Evolutionary conservation across 2,329 filamentous ascomycete species (phyloP).

Genomic region (Trichoderma sp.): DNA sequence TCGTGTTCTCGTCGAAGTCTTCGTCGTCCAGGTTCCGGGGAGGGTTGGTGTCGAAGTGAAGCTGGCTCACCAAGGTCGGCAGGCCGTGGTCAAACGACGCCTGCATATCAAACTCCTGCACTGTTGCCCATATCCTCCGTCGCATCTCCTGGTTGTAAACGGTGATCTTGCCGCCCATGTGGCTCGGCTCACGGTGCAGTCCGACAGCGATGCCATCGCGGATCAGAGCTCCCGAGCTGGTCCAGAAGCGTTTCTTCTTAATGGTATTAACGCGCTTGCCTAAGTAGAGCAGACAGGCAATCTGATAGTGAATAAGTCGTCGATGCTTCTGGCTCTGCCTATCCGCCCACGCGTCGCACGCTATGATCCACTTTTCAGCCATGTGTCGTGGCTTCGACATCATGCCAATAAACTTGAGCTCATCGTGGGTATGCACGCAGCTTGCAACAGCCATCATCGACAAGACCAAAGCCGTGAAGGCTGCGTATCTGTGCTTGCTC

Average conservation of each 20-base stretch:
- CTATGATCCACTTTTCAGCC: slow-evolving; percentile 55
- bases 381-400: slow-evolving; percentile 55
- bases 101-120: slow-evolving; percentile 61
- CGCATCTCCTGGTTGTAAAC: slow-evolving; percentile 62
- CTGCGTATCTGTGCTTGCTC: slow-evolving; percentile 44
- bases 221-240: slow-evolving; percentile 52
- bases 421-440: slow-evolving; percentile 52
- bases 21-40: slow-evolving; percentile 58
- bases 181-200: slow-evolving; percentile 57
- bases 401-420: slow-evolving; percentile 55
- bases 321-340: slow-evolving; percentile 61
- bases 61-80: slow-evolving; percentile 55
- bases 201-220: slow-evolving; percentile 58
- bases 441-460: slow-evolving; percentile 59
- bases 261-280: slow-evolving; percentile 61
- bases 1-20: slow-evolving; percentile 53
- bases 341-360: slow-evolving; percentile 52
- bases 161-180: slow-evolving; percentile 53
- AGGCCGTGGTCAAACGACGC: slow-evolving; percentile 59
- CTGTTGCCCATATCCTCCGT: slow-evolving; percentile 58
- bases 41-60: slow-evolving; percentile 54
- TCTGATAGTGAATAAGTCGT: slow-evolving; percentile 58
- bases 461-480: slow-evolving; percentile 58
- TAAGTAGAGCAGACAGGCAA: slow-evolving; percentile 57
- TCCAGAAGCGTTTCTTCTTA: slow-evolving; percentile 65